Evolutionary conservation across 257 asterid genomes (phyloP).

Genomic region (Marsdenia floribunda): DNA sequence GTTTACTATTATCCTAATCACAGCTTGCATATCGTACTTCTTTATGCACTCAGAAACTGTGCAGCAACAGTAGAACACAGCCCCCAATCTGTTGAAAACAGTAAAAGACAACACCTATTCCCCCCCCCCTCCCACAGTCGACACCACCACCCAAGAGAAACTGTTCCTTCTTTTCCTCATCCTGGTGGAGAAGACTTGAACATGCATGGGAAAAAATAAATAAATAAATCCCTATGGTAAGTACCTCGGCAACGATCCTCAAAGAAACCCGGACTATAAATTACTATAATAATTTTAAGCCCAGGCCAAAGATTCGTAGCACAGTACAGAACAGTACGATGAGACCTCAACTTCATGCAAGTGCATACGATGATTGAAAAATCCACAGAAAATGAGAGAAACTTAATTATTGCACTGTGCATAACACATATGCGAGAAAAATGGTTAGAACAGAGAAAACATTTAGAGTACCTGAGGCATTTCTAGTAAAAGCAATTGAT

Average conservation of each 20-base stretch:
- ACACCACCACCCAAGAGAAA: neutral
- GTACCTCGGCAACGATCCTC: neutral
- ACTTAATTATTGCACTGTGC: neutral
- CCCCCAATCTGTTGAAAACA: slow-evolving; percentile 6
- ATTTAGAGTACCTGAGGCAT: slow-evolving; percentile 13
- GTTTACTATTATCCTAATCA: slow-evolving; percentile 1
- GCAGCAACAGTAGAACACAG: neutral
- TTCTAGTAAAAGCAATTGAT: slow-evolving; percentile 30
- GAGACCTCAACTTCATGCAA: slow-evolving; percentile 8
- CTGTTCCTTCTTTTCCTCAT: neutral
- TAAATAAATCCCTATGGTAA: neutral
- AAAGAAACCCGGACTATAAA: neutral
- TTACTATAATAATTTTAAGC: neutral
- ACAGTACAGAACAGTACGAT: neutral
- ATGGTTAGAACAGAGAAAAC: neutral
- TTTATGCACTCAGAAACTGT: neutral
- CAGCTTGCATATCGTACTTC: slow-evolving; percentile 1
- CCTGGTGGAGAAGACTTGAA: neutral
- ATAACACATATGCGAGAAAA: neutral
- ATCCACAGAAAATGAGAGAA: slow-evolving; percentile 1
- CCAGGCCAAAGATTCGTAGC: neutral
- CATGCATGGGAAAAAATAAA: neutral
- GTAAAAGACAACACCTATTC: too few relatives aligned
- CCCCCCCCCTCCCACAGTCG: neutral
- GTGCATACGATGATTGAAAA: neutral